Conservation (phyloP, 1,284 basidiomycete genomes). For the Athelia psychrophila region DNA sequence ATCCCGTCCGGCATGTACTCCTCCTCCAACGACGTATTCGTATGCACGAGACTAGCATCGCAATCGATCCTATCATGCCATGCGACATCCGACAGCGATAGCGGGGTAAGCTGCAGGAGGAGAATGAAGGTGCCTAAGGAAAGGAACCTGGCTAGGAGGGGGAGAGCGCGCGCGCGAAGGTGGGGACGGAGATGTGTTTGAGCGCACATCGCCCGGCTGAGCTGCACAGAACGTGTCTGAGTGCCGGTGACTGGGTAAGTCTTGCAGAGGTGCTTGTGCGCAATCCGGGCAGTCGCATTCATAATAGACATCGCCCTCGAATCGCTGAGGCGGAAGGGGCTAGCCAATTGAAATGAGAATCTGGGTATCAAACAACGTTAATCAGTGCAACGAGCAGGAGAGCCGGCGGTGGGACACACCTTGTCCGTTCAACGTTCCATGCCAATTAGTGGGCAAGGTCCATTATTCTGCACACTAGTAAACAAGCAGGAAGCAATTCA, state of each 20-base stretch:
- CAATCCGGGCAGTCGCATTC: too few species aligned
- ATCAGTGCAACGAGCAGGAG: too few species aligned
- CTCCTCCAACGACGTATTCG: constrained; percentile 16
- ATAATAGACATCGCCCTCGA: too few species aligned
- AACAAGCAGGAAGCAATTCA: too few species aligned
- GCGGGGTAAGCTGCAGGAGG: constrained; percentile 17
- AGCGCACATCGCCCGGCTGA: constrained; percentile 7
- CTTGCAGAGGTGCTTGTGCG: background rate
- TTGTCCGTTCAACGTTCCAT: too few species aligned
- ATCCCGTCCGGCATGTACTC: constrained; percentile 25
- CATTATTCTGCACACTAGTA: too few species aligned
- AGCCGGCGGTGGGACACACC: too few species aligned
- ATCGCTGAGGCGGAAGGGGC: too few species aligned
- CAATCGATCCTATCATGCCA: constrained; percentile 44
- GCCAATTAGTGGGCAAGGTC: too few species aligned
- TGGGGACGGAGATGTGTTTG: constrained; percentile 22
- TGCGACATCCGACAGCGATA: constrained; percentile 35
- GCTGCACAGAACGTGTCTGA: background rate
- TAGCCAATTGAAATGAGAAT: too few species aligned
- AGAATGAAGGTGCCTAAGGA: constrained; percentile 23
- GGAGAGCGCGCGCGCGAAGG: constrained; percentile 28
- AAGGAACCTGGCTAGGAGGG: constrained; percentile 28
- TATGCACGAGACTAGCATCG: constrained; percentile 50
- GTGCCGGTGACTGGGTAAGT: background rate
- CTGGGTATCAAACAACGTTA: too few species aligned